phyloP scores from a whole-genome alignment of 192 early-diverging fungal genomes.

The Borealophlyctis nickersoniae region DNA sequence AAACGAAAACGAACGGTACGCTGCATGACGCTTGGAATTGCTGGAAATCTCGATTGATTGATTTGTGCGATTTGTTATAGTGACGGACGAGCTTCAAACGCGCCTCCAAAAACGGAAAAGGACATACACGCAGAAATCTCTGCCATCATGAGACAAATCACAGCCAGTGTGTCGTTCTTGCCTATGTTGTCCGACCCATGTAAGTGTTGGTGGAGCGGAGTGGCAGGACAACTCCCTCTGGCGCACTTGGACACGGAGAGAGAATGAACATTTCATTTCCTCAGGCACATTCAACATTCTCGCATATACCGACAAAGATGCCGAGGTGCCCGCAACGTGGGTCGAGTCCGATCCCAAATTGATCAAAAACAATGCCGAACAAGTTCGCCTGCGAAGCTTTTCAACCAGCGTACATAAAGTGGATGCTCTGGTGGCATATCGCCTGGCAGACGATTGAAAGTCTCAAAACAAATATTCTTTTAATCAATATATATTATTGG shows the following conservation, averaged over 20 bases:
- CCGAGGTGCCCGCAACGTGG: slow-evolving; percentile 84
- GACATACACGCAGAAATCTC: slow-evolving; percentile 75
- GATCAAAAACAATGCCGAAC: slow-evolving; percentile 79
- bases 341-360: slow-evolving; percentile 73
- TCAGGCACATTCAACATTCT: slow-evolving; percentile 87
- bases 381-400: slow-evolving; percentile 79
- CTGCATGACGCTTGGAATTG: neutral
- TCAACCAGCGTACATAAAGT: slow-evolving; percentile 81
- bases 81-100: neutral
- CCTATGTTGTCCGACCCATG: slow-evolving; percentile 85
- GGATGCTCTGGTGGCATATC: slow-evolving; percentile 84
- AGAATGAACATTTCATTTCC: neutral
- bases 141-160: slow-evolving; percentile 89
- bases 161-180: slow-evolving; percentile 83
- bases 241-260: too few species aligned
- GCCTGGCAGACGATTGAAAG: too few species aligned
- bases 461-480: too few species aligned
- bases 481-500: too few species aligned
- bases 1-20: neutral
- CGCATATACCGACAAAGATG: slow-evolving; percentile 82
- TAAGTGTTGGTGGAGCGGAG: too few species aligned
- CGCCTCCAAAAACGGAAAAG: slow-evolving; percentile 44
- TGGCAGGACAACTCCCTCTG: too few species aligned
- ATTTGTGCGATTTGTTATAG: neutral
- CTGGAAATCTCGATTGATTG: neutral